Evolutionary conservation across 139 green algal species (phyloP).

Genomic region (Edaphochlamys debaryana): DNA sequence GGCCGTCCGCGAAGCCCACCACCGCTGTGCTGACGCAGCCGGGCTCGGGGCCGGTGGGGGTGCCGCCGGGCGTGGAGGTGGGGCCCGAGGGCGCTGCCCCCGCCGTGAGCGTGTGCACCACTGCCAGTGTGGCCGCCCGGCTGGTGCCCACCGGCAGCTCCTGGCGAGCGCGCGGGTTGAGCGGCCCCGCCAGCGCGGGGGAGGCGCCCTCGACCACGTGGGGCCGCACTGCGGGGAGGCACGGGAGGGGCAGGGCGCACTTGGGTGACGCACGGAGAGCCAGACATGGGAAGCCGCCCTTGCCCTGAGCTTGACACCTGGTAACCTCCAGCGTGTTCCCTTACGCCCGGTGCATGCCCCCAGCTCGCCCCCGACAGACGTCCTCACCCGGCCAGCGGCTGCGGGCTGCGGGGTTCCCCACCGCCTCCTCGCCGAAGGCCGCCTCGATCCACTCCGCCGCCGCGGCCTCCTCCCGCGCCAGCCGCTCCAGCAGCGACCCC

Average conservation of each 20-base stretch:
- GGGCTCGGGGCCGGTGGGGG: neutral
- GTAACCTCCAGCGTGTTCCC: no score
- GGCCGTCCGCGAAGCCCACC: neutral
- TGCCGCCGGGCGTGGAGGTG: neutral
- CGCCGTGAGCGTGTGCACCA: constrained; percentile 6
- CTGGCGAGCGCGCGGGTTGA: constrained; percentile 18
- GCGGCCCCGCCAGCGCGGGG: constrained; percentile 9
- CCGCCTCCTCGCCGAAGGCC: constrained; percentile 11
- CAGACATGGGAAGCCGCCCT: no score
- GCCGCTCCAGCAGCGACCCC: constrained; percentile 16
- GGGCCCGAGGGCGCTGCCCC: neutral
- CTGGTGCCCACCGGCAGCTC: neutral
- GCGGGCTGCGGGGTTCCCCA: neutral
- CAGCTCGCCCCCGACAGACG: neutral
- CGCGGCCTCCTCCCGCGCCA: constrained; percentile 10
- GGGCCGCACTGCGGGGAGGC: constrained; percentile 9
- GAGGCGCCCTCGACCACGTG: constrained; percentile 34
- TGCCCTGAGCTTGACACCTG: no score
- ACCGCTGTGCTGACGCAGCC: constrained; percentile 10
- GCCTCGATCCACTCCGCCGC: constrained; percentile 10
- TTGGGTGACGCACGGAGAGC: neutral
- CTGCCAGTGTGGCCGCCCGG: neutral
- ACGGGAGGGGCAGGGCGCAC: neutral
- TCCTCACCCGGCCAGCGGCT: constrained; percentile 26
- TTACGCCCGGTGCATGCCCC: no score